A percentile compares a stretch with the other conserved stretches of the same genome.
Conservation (phyloP, 768 basidiomycete species). For the Suillus fuscotomentosus region DNA sequence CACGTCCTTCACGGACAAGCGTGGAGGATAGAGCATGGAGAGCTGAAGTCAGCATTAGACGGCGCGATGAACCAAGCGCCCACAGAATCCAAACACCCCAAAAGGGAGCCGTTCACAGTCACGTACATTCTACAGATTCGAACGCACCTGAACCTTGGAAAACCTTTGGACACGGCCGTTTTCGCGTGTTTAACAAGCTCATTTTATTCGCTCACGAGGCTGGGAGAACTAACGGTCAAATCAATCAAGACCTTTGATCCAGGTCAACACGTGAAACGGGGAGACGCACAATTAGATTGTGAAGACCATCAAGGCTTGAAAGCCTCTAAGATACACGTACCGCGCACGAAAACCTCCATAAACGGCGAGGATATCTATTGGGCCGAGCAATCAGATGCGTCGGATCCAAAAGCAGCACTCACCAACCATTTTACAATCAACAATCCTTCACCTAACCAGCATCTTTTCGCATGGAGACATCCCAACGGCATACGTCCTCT, state of each 20-base stretch:
- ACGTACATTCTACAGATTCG: not conserved
- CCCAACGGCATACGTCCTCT: conserved; percentile 17
- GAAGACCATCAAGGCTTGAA: conserved; percentile 1
- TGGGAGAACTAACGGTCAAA: conserved; percentile 32
- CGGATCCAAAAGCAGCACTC: conserved; percentile 25
- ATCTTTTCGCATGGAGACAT: conserved; percentile 30
- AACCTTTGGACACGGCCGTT: not conserved
- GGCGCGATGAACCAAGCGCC: not conserved
- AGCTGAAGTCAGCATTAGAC: not conserved
- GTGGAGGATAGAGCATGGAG: not conserved
- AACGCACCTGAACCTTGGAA: not conserved
- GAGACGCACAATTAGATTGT: not conserved
- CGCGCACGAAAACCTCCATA: conserved; percentile 24
- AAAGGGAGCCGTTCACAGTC: not conserved
- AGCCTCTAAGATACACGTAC: conserved; percentile 28
- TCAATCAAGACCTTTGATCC: not conserved
- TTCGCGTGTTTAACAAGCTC: conserved; percentile 30
- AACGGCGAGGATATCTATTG: conserved; percentile 35
- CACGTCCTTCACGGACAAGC: conserved; percentile 2
- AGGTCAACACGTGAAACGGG: not conserved
- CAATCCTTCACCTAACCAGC: conserved; percentile 15
- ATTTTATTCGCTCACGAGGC: conserved; percentile 33
- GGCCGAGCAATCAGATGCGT: conserved; percentile 23
- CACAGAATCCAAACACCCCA: not conserved
- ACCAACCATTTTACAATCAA: conserved; percentile 32